A percentile compares a stretch with the other conserved stretches of the same genome.
These are phyloP conservation scores for Erythrobasidium hasegawianum DNA, from an alignment of 1,284 basidiomycete genomes.

Conservation along the genomic window DNA sequence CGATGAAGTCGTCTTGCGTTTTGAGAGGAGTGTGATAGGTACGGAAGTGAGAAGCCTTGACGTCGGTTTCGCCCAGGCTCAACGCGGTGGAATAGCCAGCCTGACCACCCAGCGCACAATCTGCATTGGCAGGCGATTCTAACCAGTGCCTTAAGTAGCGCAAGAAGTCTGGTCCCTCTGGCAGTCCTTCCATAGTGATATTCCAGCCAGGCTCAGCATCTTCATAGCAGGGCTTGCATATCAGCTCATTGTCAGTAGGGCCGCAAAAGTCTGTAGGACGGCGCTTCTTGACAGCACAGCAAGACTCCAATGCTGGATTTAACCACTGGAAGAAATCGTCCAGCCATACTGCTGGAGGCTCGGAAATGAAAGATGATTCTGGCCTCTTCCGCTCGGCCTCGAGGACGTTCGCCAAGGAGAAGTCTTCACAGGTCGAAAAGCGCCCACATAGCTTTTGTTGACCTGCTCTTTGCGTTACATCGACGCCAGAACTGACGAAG, in stretches of 20 bases:
- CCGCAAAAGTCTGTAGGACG: constrained; percentile 75
- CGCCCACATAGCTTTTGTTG: constrained; percentile 85
- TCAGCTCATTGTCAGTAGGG: constrained; percentile 62
- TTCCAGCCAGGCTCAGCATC: constrained; percentile 78
- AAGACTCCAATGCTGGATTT: constrained; percentile 77
- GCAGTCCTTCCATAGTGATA: constrained; percentile 88
- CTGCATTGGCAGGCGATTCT: constrained; percentile 75
- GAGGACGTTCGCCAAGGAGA: constrained; percentile 78
- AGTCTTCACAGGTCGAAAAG: constrained; percentile 85
- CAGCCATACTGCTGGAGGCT: constrained; percentile 61
- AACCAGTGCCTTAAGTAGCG: constrained; percentile 87
- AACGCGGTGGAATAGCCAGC: constrained; percentile 80
- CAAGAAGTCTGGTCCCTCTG: constrained; percentile 82
- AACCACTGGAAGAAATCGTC: constrained; percentile 92
- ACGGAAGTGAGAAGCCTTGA: constrained; percentile 82
- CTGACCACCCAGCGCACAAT: constrained; percentile 84
- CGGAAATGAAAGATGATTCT: constrained; percentile 77
- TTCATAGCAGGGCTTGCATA: constrained; percentile 79
- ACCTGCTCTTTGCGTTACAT: constrained; percentile 62
- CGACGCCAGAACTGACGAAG: constrained; percentile 70
- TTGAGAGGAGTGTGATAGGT: constrained; percentile 88
- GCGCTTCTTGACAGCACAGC: constrained; percentile 80
- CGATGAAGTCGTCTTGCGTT: constrained; percentile 84
- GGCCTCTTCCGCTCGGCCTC: constrained; percentile 86
- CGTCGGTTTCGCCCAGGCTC: constrained; percentile 57